Conservation (phyloP, 345 rosid species). For the Eucalyptus leucophloia region DNA sequence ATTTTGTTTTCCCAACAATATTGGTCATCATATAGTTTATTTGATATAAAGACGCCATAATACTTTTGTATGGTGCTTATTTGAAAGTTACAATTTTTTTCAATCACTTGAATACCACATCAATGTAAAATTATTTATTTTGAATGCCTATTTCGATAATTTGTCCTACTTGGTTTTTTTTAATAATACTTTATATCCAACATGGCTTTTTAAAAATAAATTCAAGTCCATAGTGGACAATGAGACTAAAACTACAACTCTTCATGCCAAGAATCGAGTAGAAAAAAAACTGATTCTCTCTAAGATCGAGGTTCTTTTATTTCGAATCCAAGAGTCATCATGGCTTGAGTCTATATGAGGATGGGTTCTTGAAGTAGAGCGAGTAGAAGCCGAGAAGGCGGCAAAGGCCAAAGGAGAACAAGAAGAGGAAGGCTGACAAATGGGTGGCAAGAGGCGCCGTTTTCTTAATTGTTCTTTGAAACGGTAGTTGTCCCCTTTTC, state of each 20-base stretch:
- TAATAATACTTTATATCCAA: background rate
- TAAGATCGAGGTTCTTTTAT: constrained; percentile 26
- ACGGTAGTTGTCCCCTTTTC: background rate
- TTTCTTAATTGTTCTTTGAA: background rate
- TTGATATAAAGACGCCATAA: background rate
- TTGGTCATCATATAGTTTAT: background rate
- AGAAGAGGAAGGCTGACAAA: constrained; percentile 19
- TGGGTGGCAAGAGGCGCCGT: constrained; percentile 34
- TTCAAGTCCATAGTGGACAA: background rate
- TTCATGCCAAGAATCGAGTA: background rate
- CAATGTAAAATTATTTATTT: background rate
- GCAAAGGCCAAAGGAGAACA: constrained; percentile 27
- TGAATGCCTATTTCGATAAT: background rate
- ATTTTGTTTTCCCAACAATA: background rate
- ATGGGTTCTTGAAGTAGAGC: constrained; percentile 32
- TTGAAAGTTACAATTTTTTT: background rate
- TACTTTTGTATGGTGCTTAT: background rate
- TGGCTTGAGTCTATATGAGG: constrained; percentile 23
- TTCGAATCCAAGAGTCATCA: constrained; percentile 30
- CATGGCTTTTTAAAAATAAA: background rate
- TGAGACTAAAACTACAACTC: background rate
- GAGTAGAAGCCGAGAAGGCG: constrained; percentile 37
- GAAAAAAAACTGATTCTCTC: background rate
- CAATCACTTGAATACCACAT: background rate
- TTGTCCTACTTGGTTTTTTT: background rate